Evolutionary conservation across 257 asterid species (phyloP), one percentile per base, ranked within the genome.

Genomic region (Petrea volubilis): DNA sequence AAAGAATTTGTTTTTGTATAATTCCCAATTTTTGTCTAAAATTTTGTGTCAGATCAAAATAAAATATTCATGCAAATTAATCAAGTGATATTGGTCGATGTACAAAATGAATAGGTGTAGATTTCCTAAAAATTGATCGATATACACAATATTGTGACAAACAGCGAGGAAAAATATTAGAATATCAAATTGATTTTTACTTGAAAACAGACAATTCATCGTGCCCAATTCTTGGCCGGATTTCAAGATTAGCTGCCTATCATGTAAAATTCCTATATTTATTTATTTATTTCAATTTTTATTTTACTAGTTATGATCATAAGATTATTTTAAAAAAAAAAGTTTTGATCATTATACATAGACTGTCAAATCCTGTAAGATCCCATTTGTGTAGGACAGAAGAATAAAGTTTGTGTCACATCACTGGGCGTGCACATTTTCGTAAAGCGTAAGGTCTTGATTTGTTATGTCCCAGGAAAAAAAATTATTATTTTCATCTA

Each of bases 331-430:
- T n/a, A n/a, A n/a, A n/a, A n/a, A n/a, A n/a, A n/a, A n/a, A n/a
- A n/a, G n/a, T n/a, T n/a, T n/a, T n/a, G n/a, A 31, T 20, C 14
- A 18, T 23, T 23, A 18, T n/a, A 21, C 9, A 7, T 51, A 10
- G 44, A 9, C 18, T 14, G 28, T 51, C 55, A 27, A 63, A 24
- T 63, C 28, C 5, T 29, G 6, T 52, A 53, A 38, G 23, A 64
- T 53, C 65, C 33, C 6, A 55, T 21, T 64, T 55, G 23, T 18
- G 31, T 34, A 29, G 33, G 14, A 47, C 5, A 3, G 2, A 40
- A 18, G 33, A 41, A n/a, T n/a, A n/a, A n/a, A n/a, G n/a, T n/a
- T n/a, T 14, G 43, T 71, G 59, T 41, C 74, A 28, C 66, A 63
- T 70, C 67, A 29, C 14, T 41, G 67, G 36, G 59, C 59, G 18